Conservation (phyloP, 2,329 filamentous ascomycete genomes). For the Apiospora marii region DNA sequence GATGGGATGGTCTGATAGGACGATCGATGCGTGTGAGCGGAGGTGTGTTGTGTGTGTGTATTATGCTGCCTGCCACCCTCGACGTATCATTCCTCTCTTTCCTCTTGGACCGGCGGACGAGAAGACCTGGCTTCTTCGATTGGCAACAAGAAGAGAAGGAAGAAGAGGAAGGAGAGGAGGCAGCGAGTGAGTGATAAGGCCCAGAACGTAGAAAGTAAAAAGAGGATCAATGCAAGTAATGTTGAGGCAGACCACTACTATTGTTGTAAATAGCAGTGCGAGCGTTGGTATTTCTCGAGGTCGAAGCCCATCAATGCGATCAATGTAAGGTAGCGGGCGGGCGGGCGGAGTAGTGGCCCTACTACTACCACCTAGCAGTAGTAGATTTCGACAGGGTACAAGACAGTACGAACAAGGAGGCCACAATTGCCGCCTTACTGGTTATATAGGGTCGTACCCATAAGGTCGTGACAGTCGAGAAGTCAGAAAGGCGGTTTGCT, state of each 20-base stretch:
- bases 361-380: neutral
- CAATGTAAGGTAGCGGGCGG: neutral
- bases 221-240: neutral
- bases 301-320: slow-evolving; percentile 16
- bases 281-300: slow-evolving; percentile 13
- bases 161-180: neutral
- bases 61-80: slow-evolving; percentile 10
- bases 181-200: neutral
- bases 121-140: neutral
- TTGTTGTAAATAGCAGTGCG: neutral
- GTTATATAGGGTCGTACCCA: slow-evolving; percentile 1
- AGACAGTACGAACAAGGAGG: neutral
- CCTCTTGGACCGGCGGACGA: slow-evolving; percentile 2
- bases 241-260: neutral
- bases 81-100: slow-evolving; percentile 16
- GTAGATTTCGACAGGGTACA: neutral
- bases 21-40: slow-evolving; percentile 16
- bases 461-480: neutral
- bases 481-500: neutral
- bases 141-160: neutral
- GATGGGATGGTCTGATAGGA: slow-evolving; percentile 21
- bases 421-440: slow-evolving; percentile 9
- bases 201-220: neutral
- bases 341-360: neutral
- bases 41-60: slow-evolving; percentile 6